Percentiles rank a stretch among this genome's conserved stretches.
Conservation (phyloP, 306 rosid genomes). For the Oemleria cerasiformis region DNA sequence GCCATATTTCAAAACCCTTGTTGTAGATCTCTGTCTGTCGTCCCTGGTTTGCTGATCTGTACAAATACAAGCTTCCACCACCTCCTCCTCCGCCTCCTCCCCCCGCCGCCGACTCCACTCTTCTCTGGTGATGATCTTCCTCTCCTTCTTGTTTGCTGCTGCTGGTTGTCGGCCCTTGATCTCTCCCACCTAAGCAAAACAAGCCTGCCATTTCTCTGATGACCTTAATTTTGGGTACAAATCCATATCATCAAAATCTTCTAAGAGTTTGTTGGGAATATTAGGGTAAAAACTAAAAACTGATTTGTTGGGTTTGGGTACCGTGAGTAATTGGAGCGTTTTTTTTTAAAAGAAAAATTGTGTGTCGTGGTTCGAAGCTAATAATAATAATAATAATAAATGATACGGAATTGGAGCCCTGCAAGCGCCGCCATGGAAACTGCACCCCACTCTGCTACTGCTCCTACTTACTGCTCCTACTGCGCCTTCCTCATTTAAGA, state of each 20-base stretch:
- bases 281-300: not conserved
- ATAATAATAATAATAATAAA: constrained; percentile 32
- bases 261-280: constrained; percentile 12
- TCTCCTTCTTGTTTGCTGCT: constrained; percentile 25
- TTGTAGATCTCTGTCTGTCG: constrained; percentile 57
- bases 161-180: constrained; percentile 28
- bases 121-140: not conserved
- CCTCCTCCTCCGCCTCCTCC: not conserved
- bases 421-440: constrained; percentile 98
- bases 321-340: constrained; percentile 2
- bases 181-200: constrained; percentile 77
- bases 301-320: not conserved
- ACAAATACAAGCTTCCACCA: constrained; percentile 36
- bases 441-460: constrained; percentile 55
- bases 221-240: constrained; percentile 49
- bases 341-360: constrained; percentile 25
- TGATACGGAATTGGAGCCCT: constrained; percentile 89
- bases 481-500: constrained; percentile 23
- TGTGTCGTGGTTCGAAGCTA: constrained; percentile 47
- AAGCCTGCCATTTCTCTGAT: constrained; percentile 81
- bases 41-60: constrained; percentile 39
- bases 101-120: not conserved
- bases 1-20: constrained; percentile 88
- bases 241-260: constrained; percentile 56
- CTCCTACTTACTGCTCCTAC: not conserved